Evolutionary conservation across 2,329 filamentous ascomycete genomes (phyloP), one percentile per base, ranked within the genome.

Genomic region (Talaromyces sp.): DNA sequence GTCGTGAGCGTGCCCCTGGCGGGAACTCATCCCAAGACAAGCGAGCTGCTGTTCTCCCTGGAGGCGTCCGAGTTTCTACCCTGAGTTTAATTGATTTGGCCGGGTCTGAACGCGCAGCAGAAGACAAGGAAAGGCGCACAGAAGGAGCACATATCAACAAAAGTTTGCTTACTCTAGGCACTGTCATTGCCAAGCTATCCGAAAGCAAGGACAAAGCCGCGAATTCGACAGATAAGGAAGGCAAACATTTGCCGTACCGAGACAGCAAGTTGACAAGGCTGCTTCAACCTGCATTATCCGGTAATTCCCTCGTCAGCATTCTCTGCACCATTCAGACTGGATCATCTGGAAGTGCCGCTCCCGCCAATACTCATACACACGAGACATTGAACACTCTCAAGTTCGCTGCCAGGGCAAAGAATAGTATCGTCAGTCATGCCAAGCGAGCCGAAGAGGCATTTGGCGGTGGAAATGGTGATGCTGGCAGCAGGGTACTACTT

Each of bases 121-220:
- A 97, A 69, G 90, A 88, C 58, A 99, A 97, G 73, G 94, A 97
- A 77, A 86, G 94, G 57, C 85, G 94, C 52, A 91, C 91, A 17
- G 94, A 99, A 76, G 94, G 94, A 64, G 93, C 93, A 12, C 94
- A 99, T 72, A 99, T 99, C 78, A 99, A 99, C 81, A 97, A 97
- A 79, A 97, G 92, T 74, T 78, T 99, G 70, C 85, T 99, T 61
- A 99, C 94, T 0, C 80, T 99, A 3, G 94, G 94, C 56, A 99
- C 91, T 0, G 94, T 99, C 69, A 97, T 99, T 72, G 90, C 91
- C 11, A 89, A 90, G 64, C 81, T 99, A n/a, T 95, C 93, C 1
- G 91, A 91, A 59, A 86, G 88, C 69, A 96, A 95, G 71, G 90
- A 96, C 48, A 93, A 92, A 74, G 83, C 89, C 60, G 84, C 83